Percentiles rank a stretch among this genome's conserved stretches.
phyloP scores from a whole-genome alignment of 352 stramenopile species.

The Phytophthora pistaciae region DNA sequence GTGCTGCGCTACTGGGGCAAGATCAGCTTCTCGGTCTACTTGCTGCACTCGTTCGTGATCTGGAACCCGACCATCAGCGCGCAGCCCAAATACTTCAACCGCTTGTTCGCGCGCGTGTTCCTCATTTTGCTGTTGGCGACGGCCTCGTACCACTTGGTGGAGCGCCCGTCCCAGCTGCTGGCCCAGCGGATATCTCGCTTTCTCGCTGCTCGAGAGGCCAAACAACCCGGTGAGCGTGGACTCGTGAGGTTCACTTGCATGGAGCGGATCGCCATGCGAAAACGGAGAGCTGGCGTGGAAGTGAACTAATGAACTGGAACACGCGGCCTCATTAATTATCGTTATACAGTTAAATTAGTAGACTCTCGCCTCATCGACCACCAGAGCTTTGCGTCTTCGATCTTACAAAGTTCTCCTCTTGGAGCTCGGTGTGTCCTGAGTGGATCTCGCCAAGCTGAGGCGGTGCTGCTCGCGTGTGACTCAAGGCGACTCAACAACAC shows the following conservation, averaged over 20 bases:
- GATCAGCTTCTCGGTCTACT: constrained; percentile 61
- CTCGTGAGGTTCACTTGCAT: constrained; percentile 25
- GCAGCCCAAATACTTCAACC: constrained; percentile 47
- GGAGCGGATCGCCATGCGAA: constrained; percentile 19
- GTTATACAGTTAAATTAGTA: neutral
- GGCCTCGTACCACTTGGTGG: constrained; percentile 45
- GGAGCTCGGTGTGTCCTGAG: too few relatives aligned
- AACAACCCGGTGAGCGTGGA: neutral
- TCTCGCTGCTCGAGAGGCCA: constrained; percentile 28
- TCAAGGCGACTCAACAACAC: neutral
- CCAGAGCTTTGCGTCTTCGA: too few relatives aligned
- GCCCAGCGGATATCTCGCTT: constrained; percentile 44
- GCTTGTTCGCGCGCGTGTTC: constrained; percentile 42
- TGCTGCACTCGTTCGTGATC: constrained; percentile 56
- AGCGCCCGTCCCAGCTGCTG: constrained; percentile 57
- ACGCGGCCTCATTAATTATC: constrained; percentile 1
- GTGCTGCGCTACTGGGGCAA: constrained; percentile 52
- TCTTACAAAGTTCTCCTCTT: too few relatives aligned
- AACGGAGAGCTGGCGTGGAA: constrained; percentile 5
- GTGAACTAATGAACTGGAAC: constrained; percentile 7
- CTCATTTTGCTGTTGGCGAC: constrained; percentile 46
- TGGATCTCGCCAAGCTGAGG: too few relatives aligned
- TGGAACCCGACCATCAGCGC: constrained; percentile 26
- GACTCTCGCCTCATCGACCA: too few relatives aligned
- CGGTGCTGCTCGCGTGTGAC: too few relatives aligned